Evolutionary conservation across 805 yeast species (phyloP).

Genomic region (Candida anglica): DNA sequence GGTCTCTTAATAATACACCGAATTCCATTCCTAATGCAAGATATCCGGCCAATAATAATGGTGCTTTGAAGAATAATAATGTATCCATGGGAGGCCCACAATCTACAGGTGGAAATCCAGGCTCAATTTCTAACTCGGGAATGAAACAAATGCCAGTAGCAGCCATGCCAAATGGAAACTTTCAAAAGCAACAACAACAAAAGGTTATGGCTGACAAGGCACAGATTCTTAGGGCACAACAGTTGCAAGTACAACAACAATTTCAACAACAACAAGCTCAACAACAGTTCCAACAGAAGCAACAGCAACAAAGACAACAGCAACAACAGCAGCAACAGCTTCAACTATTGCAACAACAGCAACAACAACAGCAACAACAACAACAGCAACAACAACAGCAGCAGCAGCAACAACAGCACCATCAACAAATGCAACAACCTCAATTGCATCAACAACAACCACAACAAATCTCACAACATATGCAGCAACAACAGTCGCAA

Average conservation of each 20-base stretch:
- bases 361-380: slow-evolving; percentile 9
- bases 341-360: slow-evolving; percentile 8
- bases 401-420: slow-evolving; percentile 11
- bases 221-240: slow-evolving; percentile 12
- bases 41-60: background rate
- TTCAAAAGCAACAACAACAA: slow-evolving; percentile 5
- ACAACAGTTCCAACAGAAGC: slow-evolving; percentile 7
- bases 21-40: too few species aligned
- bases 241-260: slow-evolving; percentile 16
- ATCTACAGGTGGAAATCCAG: slow-evolving; percentile 12
- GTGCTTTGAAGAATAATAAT: background rate
- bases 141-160: slow-evolving; percentile 3
- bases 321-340: slow-evolving; percentile 12
- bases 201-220: slow-evolving; percentile 7
- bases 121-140: too few species aligned
- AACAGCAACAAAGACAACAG: slow-evolving; percentile 14
- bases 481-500: slow-evolving; percentile 12
- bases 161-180: slow-evolving; percentile 1
- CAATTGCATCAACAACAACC: slow-evolving; percentile 8
- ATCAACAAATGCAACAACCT: slow-evolving; percentile 8
- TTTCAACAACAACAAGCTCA: slow-evolving; percentile 9
- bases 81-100: too few species aligned
- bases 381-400: slow-evolving; percentile 9
- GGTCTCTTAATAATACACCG: too few species aligned
- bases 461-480: slow-evolving; percentile 9